phyloP scores from a whole-genome alignment of 495 filamentous ascomycete species.

The Parachaetomium inaequale region DNA sequence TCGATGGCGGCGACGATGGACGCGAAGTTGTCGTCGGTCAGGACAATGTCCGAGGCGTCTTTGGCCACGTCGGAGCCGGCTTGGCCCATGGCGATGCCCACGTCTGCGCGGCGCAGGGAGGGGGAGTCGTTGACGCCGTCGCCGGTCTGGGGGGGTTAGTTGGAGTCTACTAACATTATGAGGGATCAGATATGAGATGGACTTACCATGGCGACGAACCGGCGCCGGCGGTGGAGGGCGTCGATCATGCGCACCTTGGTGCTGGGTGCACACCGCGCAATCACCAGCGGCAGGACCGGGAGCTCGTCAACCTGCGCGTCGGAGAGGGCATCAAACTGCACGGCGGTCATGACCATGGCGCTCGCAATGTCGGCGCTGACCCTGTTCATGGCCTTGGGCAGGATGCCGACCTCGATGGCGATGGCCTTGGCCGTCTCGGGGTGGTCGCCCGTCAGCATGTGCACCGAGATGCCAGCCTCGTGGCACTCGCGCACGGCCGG shows the following conservation, averaged over 20 bases:
- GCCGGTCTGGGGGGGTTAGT: conserved; percentile 42
- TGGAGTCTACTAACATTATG: background rate
- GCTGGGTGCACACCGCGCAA: conserved; percentile 61
- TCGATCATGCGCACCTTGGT: conserved; percentile 69
- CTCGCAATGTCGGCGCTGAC: conserved; percentile 50
- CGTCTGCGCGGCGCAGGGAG: conserved; percentile 69
- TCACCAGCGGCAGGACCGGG: conserved; percentile 58
- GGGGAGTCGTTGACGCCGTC: conserved; percentile 87
- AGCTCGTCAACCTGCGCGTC: conserved; percentile 56
- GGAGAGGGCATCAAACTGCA: conserved; percentile 56
- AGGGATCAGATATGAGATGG: background rate
- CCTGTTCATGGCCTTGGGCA: conserved; percentile 54
- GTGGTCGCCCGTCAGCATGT: conserved; percentile 84
- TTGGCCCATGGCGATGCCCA: conserved; percentile 82
- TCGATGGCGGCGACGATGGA: conserved; percentile 70
- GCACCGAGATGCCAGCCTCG: conserved; percentile 67
- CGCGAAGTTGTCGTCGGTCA: conserved; percentile 85
- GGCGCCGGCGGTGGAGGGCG: conserved; percentile 58
- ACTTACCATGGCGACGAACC: conserved; percentile 54
- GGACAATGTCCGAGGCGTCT: conserved; percentile 77
- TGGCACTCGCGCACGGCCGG: conserved; percentile 64
- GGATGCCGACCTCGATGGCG: conserved; percentile 70
- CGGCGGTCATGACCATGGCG: conserved; percentile 60
- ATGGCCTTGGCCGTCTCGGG: conserved; percentile 71
- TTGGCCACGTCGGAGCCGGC: conserved; percentile 85